Evolutionary conservation across 306 rosid genomes (phyloP), one percentile per base, ranked within the genome.

Genomic region (Cucurbita ficifolia): DNA sequence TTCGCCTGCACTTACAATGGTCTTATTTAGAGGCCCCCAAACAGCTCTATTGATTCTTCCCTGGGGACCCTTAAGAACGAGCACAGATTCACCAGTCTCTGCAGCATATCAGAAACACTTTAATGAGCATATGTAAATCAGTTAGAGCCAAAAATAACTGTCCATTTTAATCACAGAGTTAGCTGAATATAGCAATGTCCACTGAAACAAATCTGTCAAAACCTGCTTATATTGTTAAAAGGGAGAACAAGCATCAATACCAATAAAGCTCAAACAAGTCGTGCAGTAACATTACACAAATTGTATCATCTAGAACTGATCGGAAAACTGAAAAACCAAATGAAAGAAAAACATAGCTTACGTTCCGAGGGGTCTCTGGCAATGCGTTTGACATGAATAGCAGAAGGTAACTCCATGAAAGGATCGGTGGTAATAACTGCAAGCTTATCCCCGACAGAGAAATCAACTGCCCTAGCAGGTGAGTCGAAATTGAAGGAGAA

Each of bases 1-100:
- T 89, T 94, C 98, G 58, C 98, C 98, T 0, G 82, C 97, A 81
- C 97, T 94, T 40, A 94, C 84, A 61, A 94, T 89, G 50, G 96
- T 90, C 46, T 43, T 75, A 79, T 90, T 90, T 21, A 94, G 82
- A 2, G 97, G 96, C 17, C 98, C 98, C 98, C 98, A 94, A 59
- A 90, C 79, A 75, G 98, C 98, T 78, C 98, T 88, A 54, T 90
- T 90, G 2, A 94, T 87, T 83, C 98, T 87, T 76, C 98, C 97
- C 72, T 86, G 94, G 71, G 97, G 97, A 14, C 93, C 96, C 82
- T 88, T 93, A 10, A 94, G 52, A 21, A 84, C 76, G 43, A 87
- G 84, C 75, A 81, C 71, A 56, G 98, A 90, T 5, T 94, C 98
- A n/a, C 82, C 89, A 2, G 76, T 74, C 88, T 94, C 98, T 94